Evolutionary conservation across 2,329 filamentous ascomycete species (phyloP), one percentile per base, ranked within the genome.

Genomic region (Colletotrichum magnum): DNA sequence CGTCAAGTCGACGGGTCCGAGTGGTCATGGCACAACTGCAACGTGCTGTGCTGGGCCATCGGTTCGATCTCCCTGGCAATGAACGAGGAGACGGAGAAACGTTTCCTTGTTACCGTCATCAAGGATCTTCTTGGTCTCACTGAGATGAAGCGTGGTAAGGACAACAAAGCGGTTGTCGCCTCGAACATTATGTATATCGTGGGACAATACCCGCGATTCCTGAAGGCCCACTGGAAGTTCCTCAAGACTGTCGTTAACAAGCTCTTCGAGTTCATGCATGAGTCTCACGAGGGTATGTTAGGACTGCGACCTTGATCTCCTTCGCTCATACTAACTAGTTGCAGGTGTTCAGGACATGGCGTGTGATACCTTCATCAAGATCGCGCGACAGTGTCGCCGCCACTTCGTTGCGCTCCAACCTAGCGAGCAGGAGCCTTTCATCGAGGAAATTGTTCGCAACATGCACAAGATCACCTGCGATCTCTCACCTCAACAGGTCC

Each of bases 111-210:
- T 58, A 99, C 96, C 0, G 97, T 99, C 64, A 99, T 99, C 76
- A 99, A 99, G 84, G 96, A 99, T 77, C 89, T 99, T 7, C 90
- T 99, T 32, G 97, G 96, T 1, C 86, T 99, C 64, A 99, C 96
- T 0, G 96, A 99, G 81, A 98, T 98, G 95, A 99, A 99, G 86
- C 93, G 97, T 62, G 96, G 96, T 72, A 99, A 99, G 78, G 96
- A 99, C 85, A 99, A 99, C 88, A 99, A 99, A 81, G 96, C 96
- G 13, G 96, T 99, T 10, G 96, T 99, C 48, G 96, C 96, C 72
- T 97, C 94, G 83, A 99, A 99, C 84, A 99, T 99, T 77, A 99
- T 99, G 96, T 99, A 99, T 80, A 99, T 99, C 83, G 96, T 99
- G 71, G 96, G 96, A 68, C 96, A 99, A 79, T 99, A 99, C 78